Conservation (phyloP, 1,284 basidiomycete genomes). For the Cutaneotrichosporon spelunceum region DNA sequence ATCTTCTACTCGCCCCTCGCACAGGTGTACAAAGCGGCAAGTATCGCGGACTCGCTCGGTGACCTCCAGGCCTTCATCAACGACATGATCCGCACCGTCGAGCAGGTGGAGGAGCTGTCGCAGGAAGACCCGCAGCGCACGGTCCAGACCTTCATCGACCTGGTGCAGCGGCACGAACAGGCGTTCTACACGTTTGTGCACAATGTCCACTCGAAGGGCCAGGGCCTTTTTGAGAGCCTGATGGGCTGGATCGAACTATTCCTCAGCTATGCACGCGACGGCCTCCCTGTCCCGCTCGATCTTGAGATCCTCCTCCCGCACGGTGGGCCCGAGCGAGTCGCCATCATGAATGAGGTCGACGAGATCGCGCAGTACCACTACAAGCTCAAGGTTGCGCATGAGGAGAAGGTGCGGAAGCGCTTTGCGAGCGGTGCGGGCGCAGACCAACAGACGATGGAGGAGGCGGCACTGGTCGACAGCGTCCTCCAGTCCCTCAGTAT, state of each 20-base stretch:
- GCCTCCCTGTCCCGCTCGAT: constrained; percentile 63
- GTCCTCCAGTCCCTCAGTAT: constrained; percentile 76
- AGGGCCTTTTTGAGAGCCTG: constrained; percentile 85
- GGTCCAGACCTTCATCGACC: constrained; percentile 89
- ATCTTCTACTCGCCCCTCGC: constrained; percentile 99
- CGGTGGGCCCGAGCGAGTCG: constrained; percentile 65
- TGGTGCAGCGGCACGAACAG: constrained; percentile 91
- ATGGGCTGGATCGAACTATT: constrained; percentile 98
- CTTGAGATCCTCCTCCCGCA: constrained; percentile 85
- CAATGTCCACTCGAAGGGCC: constrained; percentile 96
- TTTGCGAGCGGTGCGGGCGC: constrained; percentile 58
- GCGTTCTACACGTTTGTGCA: constrained; percentile 96
- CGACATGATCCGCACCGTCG: constrained; percentile 92
- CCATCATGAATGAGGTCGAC: constrained; percentile 81
- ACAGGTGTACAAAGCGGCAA: constrained; percentile 95
- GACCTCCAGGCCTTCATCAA: constrained; percentile 94
- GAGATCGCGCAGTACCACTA: constrained; percentile 84
- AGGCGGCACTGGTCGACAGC: constrained; percentile 71
- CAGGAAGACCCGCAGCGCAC: constrained; percentile 80
- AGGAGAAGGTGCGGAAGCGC: constrained; percentile 76
- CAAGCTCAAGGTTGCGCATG: constrained; percentile 82
- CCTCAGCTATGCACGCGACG: constrained; percentile 86
- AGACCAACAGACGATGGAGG: constrained; percentile 66
- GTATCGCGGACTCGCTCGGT: constrained; percentile 86
- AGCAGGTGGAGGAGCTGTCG: constrained; percentile 78